Evolutionary conservation across 2,329 filamentous ascomycete genomes (phyloP).

Genomic region (Monosporascus sp.): DNA sequence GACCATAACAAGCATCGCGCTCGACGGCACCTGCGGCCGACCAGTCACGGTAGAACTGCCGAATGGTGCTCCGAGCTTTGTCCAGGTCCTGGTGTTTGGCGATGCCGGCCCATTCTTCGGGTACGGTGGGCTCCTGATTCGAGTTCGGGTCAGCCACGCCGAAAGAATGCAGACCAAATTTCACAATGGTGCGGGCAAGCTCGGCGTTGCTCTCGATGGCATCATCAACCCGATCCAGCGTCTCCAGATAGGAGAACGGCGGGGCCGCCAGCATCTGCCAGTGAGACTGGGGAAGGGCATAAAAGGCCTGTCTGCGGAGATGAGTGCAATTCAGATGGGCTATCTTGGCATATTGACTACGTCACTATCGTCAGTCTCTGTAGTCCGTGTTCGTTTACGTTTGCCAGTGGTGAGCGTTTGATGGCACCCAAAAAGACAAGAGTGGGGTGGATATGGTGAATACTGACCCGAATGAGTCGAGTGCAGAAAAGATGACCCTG

Average conservation of each 20-base stretch:
- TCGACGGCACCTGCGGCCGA: constrained; percentile 71
- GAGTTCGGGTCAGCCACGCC: constrained; percentile 35
- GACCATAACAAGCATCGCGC: constrained; percentile 70
- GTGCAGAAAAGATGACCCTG: constrained; percentile 70
- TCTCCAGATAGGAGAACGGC: constrained; percentile 79
- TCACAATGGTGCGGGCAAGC: constrained; percentile 73
- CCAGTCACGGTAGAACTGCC: constrained; percentile 96
- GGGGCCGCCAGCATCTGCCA: constrained; percentile 76
- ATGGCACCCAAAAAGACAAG: constrained; percentile 4
- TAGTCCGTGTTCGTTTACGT: constrained; percentile 2
- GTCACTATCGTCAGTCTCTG: constrained; percentile 7
- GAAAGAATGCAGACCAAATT: constrained; percentile 65
- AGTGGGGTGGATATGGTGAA: not conserved
- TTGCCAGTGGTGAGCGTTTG: not conserved
- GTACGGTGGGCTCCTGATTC: constrained; percentile 41
- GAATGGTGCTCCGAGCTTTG: constrained; percentile 86
- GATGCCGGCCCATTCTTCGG: constrained; percentile 62
- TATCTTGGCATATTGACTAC: constrained; percentile 75
- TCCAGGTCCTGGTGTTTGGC: constrained; percentile 74
- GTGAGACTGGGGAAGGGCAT: constrained; percentile 78
- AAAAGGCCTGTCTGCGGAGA: constrained; percentile 85
- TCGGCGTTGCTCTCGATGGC: constrained; percentile 87
- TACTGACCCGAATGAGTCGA: constrained; percentile 86
- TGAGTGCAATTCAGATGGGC: constrained; percentile 91
- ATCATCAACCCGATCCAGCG: constrained; percentile 72